These are phyloP conservation scores for Mycosphaerella sp. DNA, from an alignment of 2,329 filamentous ascomycete species.

Conservation along the genomic window DNA sequence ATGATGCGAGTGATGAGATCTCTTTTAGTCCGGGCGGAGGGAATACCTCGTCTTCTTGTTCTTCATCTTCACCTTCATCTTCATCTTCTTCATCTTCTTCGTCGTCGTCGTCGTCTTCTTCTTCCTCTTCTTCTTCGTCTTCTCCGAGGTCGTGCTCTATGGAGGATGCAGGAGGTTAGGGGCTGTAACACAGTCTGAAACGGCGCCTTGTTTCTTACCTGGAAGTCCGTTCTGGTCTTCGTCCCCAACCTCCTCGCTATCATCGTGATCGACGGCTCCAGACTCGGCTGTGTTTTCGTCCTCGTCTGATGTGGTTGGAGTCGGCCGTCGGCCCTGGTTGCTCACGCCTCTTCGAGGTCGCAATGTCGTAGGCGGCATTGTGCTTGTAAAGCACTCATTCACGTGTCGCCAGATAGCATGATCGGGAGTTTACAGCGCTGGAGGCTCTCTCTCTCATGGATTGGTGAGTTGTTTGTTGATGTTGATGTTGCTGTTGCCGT, in stretches of 20 bases:
- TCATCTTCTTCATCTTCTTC: no score
- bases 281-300: conserved; percentile 3
- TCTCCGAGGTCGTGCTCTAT: conserved; percentile 36
- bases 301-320: conserved; percentile 12
- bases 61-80: no score
- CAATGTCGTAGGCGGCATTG: conserved; percentile 7
- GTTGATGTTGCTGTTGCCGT: not conserved
- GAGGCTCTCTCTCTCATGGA: not conserved
- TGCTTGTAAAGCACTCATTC: not conserved
- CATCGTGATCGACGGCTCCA: conserved; percentile 6
- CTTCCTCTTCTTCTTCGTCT: no score
- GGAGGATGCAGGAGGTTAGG: conserved; percentile 1
- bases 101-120: no score
- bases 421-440: not conserved
- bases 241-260: conserved; percentile 24
- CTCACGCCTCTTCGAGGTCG: conserved; percentile 1
- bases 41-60: conserved; percentile 26
- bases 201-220: conserved; percentile 8
- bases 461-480: not conserved
- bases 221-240: conserved; percentile 15
- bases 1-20: conserved; percentile 76
- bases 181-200: not conserved
- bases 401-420: not conserved
- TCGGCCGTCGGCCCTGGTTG: conserved; percentile 9
- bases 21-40: conserved; percentile 59